Evolutionary conservation across 176 grass and related monocot genomes (phyloP).

Genomic region (Rhynchospora breviuscula): DNA sequence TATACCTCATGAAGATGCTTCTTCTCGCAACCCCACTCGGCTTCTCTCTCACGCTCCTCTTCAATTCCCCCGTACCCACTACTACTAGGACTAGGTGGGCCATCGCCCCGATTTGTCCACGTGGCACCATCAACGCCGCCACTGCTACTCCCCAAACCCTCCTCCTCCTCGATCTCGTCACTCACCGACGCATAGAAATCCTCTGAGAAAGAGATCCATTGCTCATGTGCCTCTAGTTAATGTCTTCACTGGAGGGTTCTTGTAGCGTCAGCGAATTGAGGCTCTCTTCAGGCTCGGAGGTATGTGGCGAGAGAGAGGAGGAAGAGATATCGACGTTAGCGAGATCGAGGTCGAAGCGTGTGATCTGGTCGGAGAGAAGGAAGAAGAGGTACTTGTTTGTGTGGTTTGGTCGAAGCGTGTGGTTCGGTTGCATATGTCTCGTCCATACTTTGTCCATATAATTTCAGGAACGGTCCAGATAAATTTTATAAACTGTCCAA

Average conservation of each 20-base stretch:
- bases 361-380: too few relatives aligned
- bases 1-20: slow-evolving; percentile 73
- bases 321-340: too few relatives aligned
- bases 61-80: slow-evolving; percentile 64
- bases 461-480: too few relatives aligned
- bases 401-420: too few relatives aligned
- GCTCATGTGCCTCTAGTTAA: slow-evolving; percentile 3
- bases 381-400: too few relatives aligned
- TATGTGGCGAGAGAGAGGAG: too few relatives aligned
- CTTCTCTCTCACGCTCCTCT: slow-evolving; percentile 33
- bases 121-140: slow-evolving; percentile 15
- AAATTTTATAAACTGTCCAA: too few relatives aligned
- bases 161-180: slow-evolving; percentile 34
- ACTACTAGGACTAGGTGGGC: slow-evolving; percentile 71
- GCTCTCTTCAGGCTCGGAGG: too few relatives aligned
- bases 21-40: slow-evolving; percentile 50
- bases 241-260: not conserved
- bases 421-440: too few relatives aligned
- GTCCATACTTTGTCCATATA: too few relatives aligned
- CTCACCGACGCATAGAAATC: slow-evolving; percentile 41
- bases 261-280: slow-evolving; percentile 23
- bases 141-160: slow-evolving; percentile 30
- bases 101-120: slow-evolving; percentile 34
- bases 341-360: too few relatives aligned
- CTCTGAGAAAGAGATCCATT: slow-evolving; percentile 34